Evolutionary conservation across 805 yeast species (phyloP), one percentile per base, ranked within the genome.

Genomic region (Metschnikowia lunata): DNA sequence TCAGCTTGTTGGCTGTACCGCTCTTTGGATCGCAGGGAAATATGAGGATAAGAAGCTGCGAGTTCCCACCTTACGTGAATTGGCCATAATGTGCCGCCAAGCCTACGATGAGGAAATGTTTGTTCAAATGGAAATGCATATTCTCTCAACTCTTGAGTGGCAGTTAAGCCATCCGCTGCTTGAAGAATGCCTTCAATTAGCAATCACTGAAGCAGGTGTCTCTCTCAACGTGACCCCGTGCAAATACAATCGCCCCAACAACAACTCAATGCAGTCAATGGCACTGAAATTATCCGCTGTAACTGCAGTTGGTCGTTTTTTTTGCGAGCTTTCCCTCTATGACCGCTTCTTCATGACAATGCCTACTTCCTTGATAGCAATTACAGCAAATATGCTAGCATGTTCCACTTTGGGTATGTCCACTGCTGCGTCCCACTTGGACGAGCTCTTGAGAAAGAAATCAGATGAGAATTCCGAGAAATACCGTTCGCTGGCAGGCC

Each of bases 21-120:
- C 75, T 15, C 66, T 69, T 39, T 73, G 73, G 75, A 70, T 73
- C 36, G 75, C 77, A 26, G 72, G 68, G 36, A 70, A 71, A 56
- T 79, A 78, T 57, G 83, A 79, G 57, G 83, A 79, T 55, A 79
- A 79, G 55, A 79, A 79, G 59, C 67, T 72, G 38, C 64, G 83
- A 43, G 80, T 79, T 5, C 83, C 83, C 23, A 76, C 80, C 3
- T 63, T 79, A 39, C 66, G 71, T 39, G 83, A 79, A 53, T 62
- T 79, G 49, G 64, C 76, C 9, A 61, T 72, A 44, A 77, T 79
- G 82, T 78, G 82, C 51, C 69, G 82, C 37, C 74, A 72, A 54
- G 81, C 80, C 13, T 79, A 78, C 54, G 83, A 78, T 46, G 76
- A 72, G 49, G 76, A 72, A 47, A 73, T 73, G 77, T 71, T 71